A percentile compares a stretch with the other conserved stretches of the same genome.
These are phyloP conservation scores for Buxus sempervirens DNA, from an alignment of 164 flowering plant species.

Conservation along the genomic window DNA sequence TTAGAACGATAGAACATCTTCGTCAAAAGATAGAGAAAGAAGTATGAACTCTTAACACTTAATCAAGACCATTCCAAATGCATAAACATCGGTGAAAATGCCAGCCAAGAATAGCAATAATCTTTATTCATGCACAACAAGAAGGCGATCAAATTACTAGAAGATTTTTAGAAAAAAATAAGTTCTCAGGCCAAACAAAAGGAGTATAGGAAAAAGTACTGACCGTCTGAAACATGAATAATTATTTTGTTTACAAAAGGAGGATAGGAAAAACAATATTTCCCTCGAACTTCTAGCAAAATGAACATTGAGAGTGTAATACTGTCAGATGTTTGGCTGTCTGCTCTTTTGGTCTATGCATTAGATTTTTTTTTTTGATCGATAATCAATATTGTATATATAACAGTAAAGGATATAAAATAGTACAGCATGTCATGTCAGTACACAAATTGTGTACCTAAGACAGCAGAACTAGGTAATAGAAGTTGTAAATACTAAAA, in stretches of 20 bases:
- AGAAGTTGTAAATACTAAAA: no score
- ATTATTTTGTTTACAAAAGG: background rate
- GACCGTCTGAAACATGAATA: background rate
- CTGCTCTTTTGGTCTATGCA: no score
- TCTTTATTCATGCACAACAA: no score
- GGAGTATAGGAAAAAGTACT: background rate
- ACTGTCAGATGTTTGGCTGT: no score
- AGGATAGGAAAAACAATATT: background rate
- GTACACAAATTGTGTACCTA: no score
- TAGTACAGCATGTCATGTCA: no score
- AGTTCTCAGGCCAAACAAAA: background rate
- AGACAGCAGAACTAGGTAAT: no score
- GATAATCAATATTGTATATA: no score
- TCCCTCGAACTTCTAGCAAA: background rate
- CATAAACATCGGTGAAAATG: background rate
- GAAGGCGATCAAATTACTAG: background rate
- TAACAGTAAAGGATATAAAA: no score
- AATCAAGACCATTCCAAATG: background rate
- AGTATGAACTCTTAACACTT: background rate
- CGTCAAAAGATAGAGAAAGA: background rate
- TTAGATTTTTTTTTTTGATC: no score
- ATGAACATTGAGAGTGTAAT: background rate
- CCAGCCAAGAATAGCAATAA: background rate
- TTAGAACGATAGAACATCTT: background rate
- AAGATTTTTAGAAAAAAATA: background rate